These are phyloP conservation scores for Penicillium olsonii DNA, from an alignment of 2,329 filamentous ascomycete species.

Conservation along the genomic window DNA sequence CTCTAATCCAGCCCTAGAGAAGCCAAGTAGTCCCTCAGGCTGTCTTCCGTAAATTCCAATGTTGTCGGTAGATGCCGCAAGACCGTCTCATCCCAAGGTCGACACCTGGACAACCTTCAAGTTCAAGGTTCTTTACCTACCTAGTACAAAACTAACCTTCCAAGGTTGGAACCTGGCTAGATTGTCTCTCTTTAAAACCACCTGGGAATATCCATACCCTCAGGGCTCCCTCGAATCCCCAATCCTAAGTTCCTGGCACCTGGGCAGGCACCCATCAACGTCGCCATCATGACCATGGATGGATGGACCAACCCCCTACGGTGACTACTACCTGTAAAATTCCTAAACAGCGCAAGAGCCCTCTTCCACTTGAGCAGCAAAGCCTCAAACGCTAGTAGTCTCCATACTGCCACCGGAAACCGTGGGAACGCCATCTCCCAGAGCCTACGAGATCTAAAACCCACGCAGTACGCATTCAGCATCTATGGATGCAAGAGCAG, in stretches of 20 bases:
- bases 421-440: conserved; percentile 24
- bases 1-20: background rate
- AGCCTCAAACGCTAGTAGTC: conserved; percentile 9
- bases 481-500: conserved; percentile 14
- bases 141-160: too few species aligned
- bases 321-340: conserved; percentile 23
- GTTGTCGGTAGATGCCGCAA: background rate
- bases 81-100: background rate
- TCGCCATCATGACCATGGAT: conserved; percentile 22
- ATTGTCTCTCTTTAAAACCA: too few species aligned
- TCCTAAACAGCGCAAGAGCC: too few species aligned
- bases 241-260: conserved; percentile 24
- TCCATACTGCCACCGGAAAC: conserved; percentile 25
- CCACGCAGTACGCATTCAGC: conserved; percentile 20
- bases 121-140: too few species aligned
- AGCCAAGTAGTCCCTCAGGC: background rate
- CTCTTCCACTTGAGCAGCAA: too few species aligned
- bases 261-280: conserved; percentile 21
- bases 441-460: conserved; percentile 14
- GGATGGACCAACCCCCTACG: conserved; percentile 18
- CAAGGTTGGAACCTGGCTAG: too few species aligned
- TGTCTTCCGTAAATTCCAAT: background rate
- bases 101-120: too few species aligned
- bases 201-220: too few species aligned
- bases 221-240: conserved; percentile 26